Conservation (phyloP, 306 rosid species). For the Ochetophila trinervis region DNA sequence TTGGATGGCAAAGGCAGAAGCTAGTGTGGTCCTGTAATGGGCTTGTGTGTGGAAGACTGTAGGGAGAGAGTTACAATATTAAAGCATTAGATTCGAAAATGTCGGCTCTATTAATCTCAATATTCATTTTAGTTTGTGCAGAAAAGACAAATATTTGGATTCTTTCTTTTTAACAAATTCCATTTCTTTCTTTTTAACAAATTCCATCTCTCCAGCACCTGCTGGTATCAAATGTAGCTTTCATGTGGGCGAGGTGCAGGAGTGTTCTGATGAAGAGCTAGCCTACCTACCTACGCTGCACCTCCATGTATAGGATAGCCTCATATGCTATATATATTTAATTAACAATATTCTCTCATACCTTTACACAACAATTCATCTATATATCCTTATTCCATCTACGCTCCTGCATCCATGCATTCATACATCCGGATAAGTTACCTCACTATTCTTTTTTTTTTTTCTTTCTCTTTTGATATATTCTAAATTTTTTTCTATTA, state of each 20-base stretch:
- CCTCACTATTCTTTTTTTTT: too few species aligned
- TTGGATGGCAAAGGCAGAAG: neutral
- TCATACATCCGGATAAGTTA: too few species aligned
- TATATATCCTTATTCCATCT: too few species aligned
- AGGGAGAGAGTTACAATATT: conserved; percentile 1
- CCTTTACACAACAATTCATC: too few species aligned
- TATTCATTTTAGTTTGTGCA: conserved; percentile 45
- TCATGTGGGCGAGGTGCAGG: too few species aligned
- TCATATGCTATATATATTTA: too few species aligned
- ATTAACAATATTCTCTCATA: too few species aligned
- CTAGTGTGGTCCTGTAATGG: neutral
- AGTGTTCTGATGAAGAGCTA: conserved; percentile 13
- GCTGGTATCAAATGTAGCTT: conserved; percentile 30
- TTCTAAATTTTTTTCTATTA: too few species aligned
- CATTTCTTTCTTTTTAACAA: conserved; percentile 35
- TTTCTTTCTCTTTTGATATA: too few species aligned
- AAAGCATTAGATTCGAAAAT: conserved; percentile 48
- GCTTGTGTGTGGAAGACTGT: conserved; percentile 32
- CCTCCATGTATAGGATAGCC: conserved; percentile 11
- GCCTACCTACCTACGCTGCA: neutral
- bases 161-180: conserved; percentile 35
- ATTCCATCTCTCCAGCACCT: neutral
- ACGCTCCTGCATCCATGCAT: too few species aligned
- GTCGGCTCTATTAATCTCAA: conserved; percentile 33
- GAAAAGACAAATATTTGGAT: conserved; percentile 56